Conservation (phyloP, 495 filamentous ascomycete species). For the Bathelium albidoporum region DNA sequence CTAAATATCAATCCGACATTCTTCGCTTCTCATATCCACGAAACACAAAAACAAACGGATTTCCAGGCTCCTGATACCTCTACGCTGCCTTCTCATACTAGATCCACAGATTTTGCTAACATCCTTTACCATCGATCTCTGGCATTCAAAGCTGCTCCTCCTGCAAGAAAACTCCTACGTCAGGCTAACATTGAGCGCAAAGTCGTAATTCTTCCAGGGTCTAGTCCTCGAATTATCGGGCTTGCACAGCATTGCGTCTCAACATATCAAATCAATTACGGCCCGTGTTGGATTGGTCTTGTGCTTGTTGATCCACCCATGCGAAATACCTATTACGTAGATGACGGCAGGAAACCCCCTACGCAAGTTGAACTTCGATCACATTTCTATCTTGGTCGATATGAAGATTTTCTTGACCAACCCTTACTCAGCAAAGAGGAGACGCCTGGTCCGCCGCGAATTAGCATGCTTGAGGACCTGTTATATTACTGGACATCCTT, state of each 20-base stretch:
- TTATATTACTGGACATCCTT: neutral
- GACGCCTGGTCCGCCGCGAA: neutral
- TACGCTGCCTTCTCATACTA: neutral
- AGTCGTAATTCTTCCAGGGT: conserved; percentile 4
- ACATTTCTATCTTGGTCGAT: neutral
- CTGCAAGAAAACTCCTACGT: no score
- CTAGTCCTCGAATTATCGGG: conserved; percentile 5
- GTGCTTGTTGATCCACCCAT: neutral
- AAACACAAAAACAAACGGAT: neutral
- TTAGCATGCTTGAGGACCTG: neutral
- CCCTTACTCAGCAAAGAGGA: neutral
- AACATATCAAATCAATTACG: neutral
- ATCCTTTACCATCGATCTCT: neutral
- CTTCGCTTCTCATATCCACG: neutral
- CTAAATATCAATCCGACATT: conserved; percentile 16
- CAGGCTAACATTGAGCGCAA: conserved; percentile 8
- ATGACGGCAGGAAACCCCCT: neutral
- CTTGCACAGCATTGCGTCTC: conserved; percentile 16
- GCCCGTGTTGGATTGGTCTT: no score
- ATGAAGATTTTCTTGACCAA: neutral
- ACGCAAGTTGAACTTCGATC: neutral
- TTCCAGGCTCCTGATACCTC: neutral
- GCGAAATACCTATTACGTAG: neutral
- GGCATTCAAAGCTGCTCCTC: no score
- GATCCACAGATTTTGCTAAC: neutral